Conservation (phyloP, 164 flowering plant species). For the Berberis vulgaris region DNA sequence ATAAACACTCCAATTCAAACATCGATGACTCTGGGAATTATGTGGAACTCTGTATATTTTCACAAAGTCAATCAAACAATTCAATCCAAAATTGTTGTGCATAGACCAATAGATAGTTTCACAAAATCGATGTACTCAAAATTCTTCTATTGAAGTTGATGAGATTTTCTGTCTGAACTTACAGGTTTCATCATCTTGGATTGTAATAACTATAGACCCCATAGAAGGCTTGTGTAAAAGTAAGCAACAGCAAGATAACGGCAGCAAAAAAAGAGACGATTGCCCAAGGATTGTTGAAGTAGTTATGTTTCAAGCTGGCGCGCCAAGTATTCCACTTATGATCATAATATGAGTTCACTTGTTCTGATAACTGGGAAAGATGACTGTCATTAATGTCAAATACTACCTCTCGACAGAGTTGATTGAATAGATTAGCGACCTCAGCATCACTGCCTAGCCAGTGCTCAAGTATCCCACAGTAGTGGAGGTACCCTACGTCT, state of each 20-base stretch:
- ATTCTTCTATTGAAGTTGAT: too few species aligned
- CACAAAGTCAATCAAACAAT: too few species aligned
- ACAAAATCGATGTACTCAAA: too few species aligned
- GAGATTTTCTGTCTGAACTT: neutral
- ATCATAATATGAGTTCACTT: neutral
- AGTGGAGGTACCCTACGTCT: slow-evolving; percentile 77
- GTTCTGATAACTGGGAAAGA: neutral
- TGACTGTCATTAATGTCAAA: neutral
- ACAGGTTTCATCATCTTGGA: neutral
- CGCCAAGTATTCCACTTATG: neutral
- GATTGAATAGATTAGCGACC: slow-evolving; percentile 83
- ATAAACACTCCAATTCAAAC: too few species aligned
- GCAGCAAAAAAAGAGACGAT: slow-evolving; percentile 2
- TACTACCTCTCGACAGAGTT: slow-evolving; percentile 37
- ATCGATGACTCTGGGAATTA: too few species aligned
- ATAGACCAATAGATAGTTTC: too few species aligned
- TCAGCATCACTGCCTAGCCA: slow-evolving; percentile 89
- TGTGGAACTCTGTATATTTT: too few species aligned
- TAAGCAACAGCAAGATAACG: neutral
- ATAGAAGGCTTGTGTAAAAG: slow-evolving; percentile 1
- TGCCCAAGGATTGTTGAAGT: slow-evolving; percentile 10
- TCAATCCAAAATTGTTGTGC: too few species aligned
- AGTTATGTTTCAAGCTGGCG: neutral
- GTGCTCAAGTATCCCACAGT: slow-evolving; percentile 77
- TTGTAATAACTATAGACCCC: neutral